Evolutionary conservation across 2,329 filamentous ascomycete species (phyloP), one percentile per base, ranked within the genome.

Genomic region (Pseudogymnoascus sp.): DNA sequence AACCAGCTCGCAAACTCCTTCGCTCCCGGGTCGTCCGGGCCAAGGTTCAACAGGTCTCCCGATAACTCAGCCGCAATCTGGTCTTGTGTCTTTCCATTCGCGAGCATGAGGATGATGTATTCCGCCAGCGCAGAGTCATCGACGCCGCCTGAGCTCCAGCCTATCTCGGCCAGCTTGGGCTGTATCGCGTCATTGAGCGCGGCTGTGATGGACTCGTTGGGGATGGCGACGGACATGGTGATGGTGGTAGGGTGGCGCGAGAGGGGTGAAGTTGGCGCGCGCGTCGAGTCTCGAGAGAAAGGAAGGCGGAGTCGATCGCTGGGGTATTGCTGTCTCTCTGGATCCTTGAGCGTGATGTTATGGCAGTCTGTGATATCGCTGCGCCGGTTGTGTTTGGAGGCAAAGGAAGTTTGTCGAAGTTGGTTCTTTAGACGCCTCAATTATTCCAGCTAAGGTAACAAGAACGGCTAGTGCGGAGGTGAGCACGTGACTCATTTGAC

Each of bases 101-200:
- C 90, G 33, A 99, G 84, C 93, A 97, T 97, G 66, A 97, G 85
- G 63, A 97, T 88, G 68, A 99, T 94, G 77, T 97, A 99, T 77
- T 99, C 94, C 64, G 92, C 88, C 64, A 99, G 84, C 37, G 91
- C 90, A 25, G 87, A 87, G 74, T 93, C 91, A 69, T 90, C 88
- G 62, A 78, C 77, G 65, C 87, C 89, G 68, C 88, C 88, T 31
- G 88, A 87, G 65, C 87, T 92, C 93, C 94, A 97, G 70, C 92
- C 93, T 67, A 92, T 87, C 76, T 99, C 93, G 63, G 91, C 85
- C 63, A 99, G 81, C 79, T 97, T 97, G 33, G 90, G 88, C 76
- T 94, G 90, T 66, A 97, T 92, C 42, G 87, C 87, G 69, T 81
- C 80, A 73, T 88, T 91, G 61, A 99, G 84, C 66, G 91, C 89